Base-by-base conservation (phyloP, 495 filamentous ascomycete genomes). In the Jackrogersella minutella region DNA sequence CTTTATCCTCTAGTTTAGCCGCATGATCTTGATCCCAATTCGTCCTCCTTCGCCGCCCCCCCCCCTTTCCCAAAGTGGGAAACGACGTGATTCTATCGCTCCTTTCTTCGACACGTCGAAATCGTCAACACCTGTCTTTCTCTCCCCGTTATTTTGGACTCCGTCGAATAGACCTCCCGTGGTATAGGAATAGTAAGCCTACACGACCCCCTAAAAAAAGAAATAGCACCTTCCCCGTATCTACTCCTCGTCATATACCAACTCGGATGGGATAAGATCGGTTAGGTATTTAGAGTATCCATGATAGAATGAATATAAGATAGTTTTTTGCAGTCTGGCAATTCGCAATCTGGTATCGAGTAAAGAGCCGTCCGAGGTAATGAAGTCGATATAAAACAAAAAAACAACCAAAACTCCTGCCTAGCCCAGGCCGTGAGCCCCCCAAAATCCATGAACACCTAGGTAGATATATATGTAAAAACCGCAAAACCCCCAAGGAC, bases 331-430 rank as follows among this genome's bases (percentile, higher is more conserved):
- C 43, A 66, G 58, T 70, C 62, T 70, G 52, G 37, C 40, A 66
- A 67, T 58, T 66, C 58, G 63, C 68, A 70, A 70, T 70, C 58
- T 70, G 63, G 58, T 70, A 66, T 70, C 62, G 62, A 66, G 30
- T 55, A 62, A 31, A 54, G n/a, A 58, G 33, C 44, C 53, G 16
- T 10, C 28, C 3, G 47, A 56, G 19, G 30, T n/a, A n/a, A n/a
- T n/a, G n/a, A n/a, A n/a, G n/a, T n/a, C n/a, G n/a, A n/a, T n/a
- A n/a, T n/a, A n/a, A 28, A 46, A 46, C 24, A 46, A 43, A 39
- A 55, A 53, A 21, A 47, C 59, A 46, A 33, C 62, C 68, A 19
- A 52, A 55, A 62, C 64, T 56, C 56, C 68, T 55, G 14, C 24
- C 40, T 41, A 39, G 19, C 26, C 51, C 58, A 9, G 53, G 22